Evolutionary conservation across 352 stramenopile genomes (phyloP).

Genomic region (Salisapilia sapeloensis): DNA sequence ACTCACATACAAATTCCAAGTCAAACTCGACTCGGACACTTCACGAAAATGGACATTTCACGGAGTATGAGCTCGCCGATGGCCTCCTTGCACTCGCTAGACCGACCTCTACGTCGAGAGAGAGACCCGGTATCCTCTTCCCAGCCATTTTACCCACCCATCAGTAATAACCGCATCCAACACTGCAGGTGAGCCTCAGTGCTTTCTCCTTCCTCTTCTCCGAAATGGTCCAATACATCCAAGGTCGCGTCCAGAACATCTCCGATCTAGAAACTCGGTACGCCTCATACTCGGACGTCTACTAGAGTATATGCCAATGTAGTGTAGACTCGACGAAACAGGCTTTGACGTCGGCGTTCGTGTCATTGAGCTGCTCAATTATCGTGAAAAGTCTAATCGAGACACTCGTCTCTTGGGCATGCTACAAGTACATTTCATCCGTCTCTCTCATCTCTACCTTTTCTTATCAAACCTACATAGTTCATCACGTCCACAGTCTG

Average conservation of each 20-base stretch:
- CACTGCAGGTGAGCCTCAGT: conserved; percentile 83
- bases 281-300: no score
- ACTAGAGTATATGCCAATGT: no score
- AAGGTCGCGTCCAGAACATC: conserved; percentile 90
- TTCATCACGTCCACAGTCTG: conserved; percentile 90
- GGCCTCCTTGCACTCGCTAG: no score
- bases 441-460: neutral
- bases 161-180: no score
- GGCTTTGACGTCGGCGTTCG: conserved; percentile 92
- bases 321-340: conserved; percentile 77
- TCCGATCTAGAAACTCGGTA: conserved; percentile 88
- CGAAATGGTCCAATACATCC: conserved; percentile 97
- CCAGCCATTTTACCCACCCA: no score
- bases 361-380: conserved; percentile 87
- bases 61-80: no score
- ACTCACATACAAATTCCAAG: no score
- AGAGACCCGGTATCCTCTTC: no score
- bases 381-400: conserved; percentile 66
- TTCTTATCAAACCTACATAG: conserved; percentile 34
- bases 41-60: no score
- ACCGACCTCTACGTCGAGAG: no score
- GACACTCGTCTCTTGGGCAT: conserved; percentile 78
- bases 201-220: conserved; percentile 96
- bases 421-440: conserved; percentile 37
- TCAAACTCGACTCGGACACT: no score